Evolutionary conservation across 768 basidiomycete species (phyloP).

Genomic region (Suillus decipiens): DNA sequence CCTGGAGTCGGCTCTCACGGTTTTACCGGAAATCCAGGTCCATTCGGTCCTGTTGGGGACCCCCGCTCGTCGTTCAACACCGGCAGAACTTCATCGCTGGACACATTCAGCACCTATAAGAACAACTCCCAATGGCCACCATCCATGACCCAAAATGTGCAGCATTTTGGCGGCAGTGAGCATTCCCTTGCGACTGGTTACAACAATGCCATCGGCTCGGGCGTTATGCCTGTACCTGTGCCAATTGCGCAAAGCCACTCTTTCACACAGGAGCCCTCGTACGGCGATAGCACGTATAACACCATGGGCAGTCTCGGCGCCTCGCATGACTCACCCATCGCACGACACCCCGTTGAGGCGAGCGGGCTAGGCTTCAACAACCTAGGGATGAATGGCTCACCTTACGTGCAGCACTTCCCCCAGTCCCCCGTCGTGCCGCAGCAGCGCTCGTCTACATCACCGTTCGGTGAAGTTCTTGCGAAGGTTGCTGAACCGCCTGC

Average conservation of each 20-base stretch:
- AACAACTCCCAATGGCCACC: constrained; percentile 39
- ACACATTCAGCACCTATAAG: constrained; percentile 40
- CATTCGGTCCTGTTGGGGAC: constrained; percentile 41
- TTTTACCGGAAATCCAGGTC: constrained; percentile 33
- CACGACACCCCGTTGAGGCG: constrained; percentile 24
- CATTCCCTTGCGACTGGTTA: constrained; percentile 29
- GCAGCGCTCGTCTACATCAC: constrained; percentile 24
- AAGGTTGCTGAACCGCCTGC: constrained; percentile 20
- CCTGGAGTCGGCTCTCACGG: constrained; percentile 36
- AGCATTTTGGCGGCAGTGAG: constrained; percentile 24
- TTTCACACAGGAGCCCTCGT: constrained; percentile 28
- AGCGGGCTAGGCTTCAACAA: constrained; percentile 26
- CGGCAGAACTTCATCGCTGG: constrained; percentile 36
- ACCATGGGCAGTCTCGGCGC: constrained; percentile 23
- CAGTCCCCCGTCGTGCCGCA: constrained; percentile 26
- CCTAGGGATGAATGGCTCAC: constrained; percentile 19
- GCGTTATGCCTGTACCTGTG: constrained; percentile 20
- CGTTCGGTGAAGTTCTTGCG: constrained; percentile 24
- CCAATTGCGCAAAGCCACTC: constrained; percentile 24
- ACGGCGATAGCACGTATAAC: constrained; percentile 25
- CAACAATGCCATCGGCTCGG: constrained; percentile 19
- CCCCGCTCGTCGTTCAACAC: constrained; percentile 36
- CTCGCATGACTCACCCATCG: constrained; percentile 25
- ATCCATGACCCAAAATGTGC: constrained; percentile 25
- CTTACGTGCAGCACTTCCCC: constrained; percentile 24